Base-by-base conservation (phyloP, 2,329 filamentous ascomycete species). In the Rugonectria rugulosa region DNA sequence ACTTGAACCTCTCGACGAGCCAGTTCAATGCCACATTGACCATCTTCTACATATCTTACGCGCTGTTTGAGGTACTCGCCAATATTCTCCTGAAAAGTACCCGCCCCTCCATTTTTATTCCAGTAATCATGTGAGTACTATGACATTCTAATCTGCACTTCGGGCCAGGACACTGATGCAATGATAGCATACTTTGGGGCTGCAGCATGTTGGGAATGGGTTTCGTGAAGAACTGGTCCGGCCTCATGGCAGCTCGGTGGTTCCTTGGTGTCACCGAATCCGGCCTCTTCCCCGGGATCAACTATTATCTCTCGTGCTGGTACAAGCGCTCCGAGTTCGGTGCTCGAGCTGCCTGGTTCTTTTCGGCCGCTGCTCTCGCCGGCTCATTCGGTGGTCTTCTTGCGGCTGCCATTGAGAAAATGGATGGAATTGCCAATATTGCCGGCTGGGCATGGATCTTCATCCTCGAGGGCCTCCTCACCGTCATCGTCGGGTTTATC, bases 41-140 rank as follows among this genome's bases (percentile, higher is more conserved):
- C 27, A 88, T 96, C 64, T 96, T 96, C 77, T 96, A 96, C 76
- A 81, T 96, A 44, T 92, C 89, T 1, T 97, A 97, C 70, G 82
- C 90, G 2, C 74, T 92, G 27, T 92, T 91, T 60, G 91, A 95
- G 71, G 86, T 87, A 0, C 66, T 92, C 37, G 92, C 90, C 56
- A 96, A 96, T 70, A 78, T 94, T 41, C 74, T 96, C 20, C 85
- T 96, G 56, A 96, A 96, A 75, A 82, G 81, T 15, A 77, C 91
- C 58, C 82, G 86, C 1, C 92, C 92, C 0, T 91, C 88, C 32
- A 75, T 93, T 48, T 97, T 96, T 69, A 86, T 96, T 51, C 89
- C 92, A 2, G 77, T 83, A 26, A 96, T 96, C 68, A 96, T 97
- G 88, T 81, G 83, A 63, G 79, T 82, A 19, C n/a, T n/a, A 15